These are phyloP conservation scores for Phytopythium aichiense DNA, from an alignment of 352 stramenopile species.

Conservation along the genomic window DNA sequence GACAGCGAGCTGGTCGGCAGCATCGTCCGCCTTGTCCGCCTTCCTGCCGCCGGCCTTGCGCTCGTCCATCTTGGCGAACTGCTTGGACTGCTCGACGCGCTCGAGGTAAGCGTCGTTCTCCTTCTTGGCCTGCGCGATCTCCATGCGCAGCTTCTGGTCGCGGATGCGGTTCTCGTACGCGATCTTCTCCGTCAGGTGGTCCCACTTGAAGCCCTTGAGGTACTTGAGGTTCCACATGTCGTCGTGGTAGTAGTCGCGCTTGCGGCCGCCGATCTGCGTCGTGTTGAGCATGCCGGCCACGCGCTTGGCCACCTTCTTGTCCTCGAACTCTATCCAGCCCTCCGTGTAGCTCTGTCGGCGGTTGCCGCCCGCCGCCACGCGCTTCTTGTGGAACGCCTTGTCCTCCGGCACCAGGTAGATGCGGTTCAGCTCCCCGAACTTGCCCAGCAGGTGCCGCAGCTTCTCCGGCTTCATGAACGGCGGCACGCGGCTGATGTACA, in stretches of 20 bases:
- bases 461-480: conserved; percentile 97
- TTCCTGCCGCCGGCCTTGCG: conserved; percentile 63
- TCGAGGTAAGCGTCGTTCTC: conserved; percentile 86
- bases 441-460: conserved; percentile 88
- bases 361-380: conserved; percentile 86
- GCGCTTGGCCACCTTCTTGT: conserved; percentile 95
- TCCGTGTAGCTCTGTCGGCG: conserved; percentile 91
- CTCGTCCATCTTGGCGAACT: conserved; percentile 83
- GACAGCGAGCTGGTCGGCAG: conserved; percentile 24
- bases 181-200: conserved; percentile 98
- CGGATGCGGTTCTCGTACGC: conserved; percentile 88
- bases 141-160: conserved; percentile 80
- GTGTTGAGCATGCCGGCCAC: conserved; percentile 94
- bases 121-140: conserved; percentile 86
- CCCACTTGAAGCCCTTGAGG: conserved; percentile 98
- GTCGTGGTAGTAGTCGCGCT: conserved; percentile 95
- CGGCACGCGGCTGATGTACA: conserved; percentile 96
- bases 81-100: conserved; percentile 83
- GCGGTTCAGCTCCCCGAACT: conserved; percentile 92
- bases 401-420: conserved; percentile 98
- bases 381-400: conserved; percentile 88
- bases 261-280: conserved; percentile 90
- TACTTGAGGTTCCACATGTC: conserved; percentile 99
- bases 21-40: conserved; percentile 17
- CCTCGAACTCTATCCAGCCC: conserved; percentile 98